Evolutionary conservation across 768 basidiomycete genomes (phyloP), one percentile per base, ranked within the genome.

Genomic region (Chalciporus pseudorubinellus): DNA sequence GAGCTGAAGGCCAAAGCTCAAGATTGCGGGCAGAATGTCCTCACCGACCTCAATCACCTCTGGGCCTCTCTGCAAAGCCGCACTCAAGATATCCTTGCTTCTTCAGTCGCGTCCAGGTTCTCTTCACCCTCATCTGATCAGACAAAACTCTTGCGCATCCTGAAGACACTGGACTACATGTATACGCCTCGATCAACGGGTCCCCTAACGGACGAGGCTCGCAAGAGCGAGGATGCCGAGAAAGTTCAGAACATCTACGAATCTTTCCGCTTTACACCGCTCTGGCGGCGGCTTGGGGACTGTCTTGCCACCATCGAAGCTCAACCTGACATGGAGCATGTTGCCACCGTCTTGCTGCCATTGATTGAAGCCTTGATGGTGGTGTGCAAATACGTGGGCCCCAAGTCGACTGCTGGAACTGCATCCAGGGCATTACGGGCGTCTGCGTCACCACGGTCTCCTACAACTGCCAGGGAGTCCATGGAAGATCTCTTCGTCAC

Each of bases 121-220:
- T 95, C 95, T 1, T 84, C 93, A 1, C 86, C 95, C 2, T 95
- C 95, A 1, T 95, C 95, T 0, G 83, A 85, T 39, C 97, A 99
- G 74, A 94, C 97, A n/a, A 97, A 97, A 70, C 81, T 99, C 5
- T 77, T 99, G 7, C 81, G 97, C 12, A 87, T 99, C 13, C 76
- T 99, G 58, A 99, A 98, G 74, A 97, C 95, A 10, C 89, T 99
- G 63, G 97, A 98, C 66, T 95, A 95, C 68, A 95, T 97, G 84
- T 93, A 89, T 69, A 85, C 87, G 2, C 84, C 87, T 7, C 77
- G 76, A 44, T 59, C 73, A 8, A 77, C 74, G 53, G 65, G 72
- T 26, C 61, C 75, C 9, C 59, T 76, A 24, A 63, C 72, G 3
- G 59, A 70, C 39, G 70, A 73, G 21, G 63, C 69, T 19, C 59